Base-by-base conservation (phyloP, 164 flowering plant species). In the Pachysandra terminalis region DNA sequence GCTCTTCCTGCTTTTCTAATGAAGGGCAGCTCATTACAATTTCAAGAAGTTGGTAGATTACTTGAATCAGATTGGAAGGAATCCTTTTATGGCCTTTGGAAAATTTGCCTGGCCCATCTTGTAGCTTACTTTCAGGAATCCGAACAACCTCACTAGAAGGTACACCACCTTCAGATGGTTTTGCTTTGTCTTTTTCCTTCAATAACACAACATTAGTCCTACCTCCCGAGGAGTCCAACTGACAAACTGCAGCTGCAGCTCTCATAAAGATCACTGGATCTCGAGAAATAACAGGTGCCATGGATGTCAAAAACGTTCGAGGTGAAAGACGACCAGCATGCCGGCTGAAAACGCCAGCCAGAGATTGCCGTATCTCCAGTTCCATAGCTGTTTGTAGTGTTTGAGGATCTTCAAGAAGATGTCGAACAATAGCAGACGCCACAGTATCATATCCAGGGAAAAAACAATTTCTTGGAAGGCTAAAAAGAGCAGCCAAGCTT, bases 341-440 rank as follows among this genome's bases (percentile, higher is more conserved):
- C 53, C 95, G 76, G 61, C 79, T 72, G 37, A 64, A 67, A 65
- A 56, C 82, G 45, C 89, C 88, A 76, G 82, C 71, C 25, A 94
- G 68, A 57, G 84, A 80, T 70, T 91, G 98, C 2, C 95, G 80
- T 68, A 94, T 91, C 80, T 94, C 98, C 77, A 80, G 75, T 71
- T 94, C 98, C 97, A 94, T 94, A 22, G 97, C 96, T 62, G 85
- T 81, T 86, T 91, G 98, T 64, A 94, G 80, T 23, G 98, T 91
- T 73, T 90, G 97, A 51, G 97, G 97, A 77, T 94, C 98, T 79
- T 94, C 98, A 73, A 94, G 87, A 61, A 94, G 86, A 78, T 94
- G 98, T 24, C 97, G 75, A 19, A 90, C 69, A 27, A 94, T 94
- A 71, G 90, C 88, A 77, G 98, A 82, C 66, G 90, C 87, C 64